These are phyloP conservation scores for Ceratocystis papillata DNA, from an alignment of 2,329 filamentous ascomycete genomes.

Conservation along the genomic window DNA sequence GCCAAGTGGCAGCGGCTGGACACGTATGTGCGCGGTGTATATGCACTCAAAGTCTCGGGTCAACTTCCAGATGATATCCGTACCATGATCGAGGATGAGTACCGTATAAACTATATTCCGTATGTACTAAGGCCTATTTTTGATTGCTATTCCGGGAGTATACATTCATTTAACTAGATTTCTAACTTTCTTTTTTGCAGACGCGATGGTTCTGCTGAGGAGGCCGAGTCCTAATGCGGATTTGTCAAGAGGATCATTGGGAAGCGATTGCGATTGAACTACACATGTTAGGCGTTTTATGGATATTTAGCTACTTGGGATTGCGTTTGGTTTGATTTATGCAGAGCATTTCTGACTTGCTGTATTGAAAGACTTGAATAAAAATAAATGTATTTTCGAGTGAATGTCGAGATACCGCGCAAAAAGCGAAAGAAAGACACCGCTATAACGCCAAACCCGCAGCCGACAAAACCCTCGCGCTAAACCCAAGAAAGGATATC, in stretches of 20 bases:
- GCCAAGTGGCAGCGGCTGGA: constrained; percentile 93
- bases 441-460: constrained; percentile 4
- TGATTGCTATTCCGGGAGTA: constrained; percentile 26
- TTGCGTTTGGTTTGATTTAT: constrained; percentile 12
- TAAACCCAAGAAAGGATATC: not conserved
- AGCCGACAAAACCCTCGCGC: not conserved
- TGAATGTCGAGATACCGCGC: not conserved
- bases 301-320: constrained; percentile 9
- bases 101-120: constrained; percentile 55
- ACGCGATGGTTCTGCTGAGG: constrained; percentile 46
- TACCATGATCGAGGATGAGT: constrained; percentile 50
- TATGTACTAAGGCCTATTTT: constrained; percentile 41
- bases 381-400: constrained; percentile 1
- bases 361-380: not conserved
- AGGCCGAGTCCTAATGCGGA: constrained; percentile 35
- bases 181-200: constrained; percentile 33
- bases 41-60: constrained; percentile 89
- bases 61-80: constrained; percentile 58
- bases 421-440: not conserved
- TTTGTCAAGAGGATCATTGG: not conserved
- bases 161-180: constrained; percentile 3
- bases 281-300: constrained; percentile 10
- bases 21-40: constrained; percentile 76
- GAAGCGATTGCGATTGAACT: not conserved
- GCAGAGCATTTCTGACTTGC: constrained; percentile 11